Evolutionary conservation across 805 yeast genomes (phyloP).

Genomic region (Nakazawaea wickerhamii): DNA sequence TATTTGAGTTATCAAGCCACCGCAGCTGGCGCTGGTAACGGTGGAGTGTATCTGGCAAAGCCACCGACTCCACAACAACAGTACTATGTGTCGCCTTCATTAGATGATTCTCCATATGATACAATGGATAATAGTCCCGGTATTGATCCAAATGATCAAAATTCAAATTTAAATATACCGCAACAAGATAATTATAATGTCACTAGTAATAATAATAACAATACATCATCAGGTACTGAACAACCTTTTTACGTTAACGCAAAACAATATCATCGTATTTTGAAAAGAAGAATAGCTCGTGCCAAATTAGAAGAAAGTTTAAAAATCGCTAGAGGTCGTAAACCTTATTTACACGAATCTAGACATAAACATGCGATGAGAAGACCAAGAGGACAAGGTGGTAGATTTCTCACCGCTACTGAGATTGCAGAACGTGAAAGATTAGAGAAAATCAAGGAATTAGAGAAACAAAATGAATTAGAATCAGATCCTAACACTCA

Average conservation of each 20-base stretch:
- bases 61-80: conserved; percentile 5
- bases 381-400: conserved; percentile 98
- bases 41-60: background rate
- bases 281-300: conserved; percentile 89
- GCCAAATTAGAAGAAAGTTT: conserved; percentile 88
- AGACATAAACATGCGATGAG: conserved; percentile 99
- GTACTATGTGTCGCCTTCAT: conserved; percentile 10
- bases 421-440: conserved; percentile 69
- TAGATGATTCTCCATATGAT: conserved; percentile 10
- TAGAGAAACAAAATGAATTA: conserved; percentile 7
- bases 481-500: background rate
- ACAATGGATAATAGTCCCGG: conserved; percentile 9
- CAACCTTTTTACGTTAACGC: conserved; percentile 98
- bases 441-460: conserved; percentile 18
- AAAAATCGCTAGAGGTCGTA: conserved; percentile 82
- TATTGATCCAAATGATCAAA: conserved; percentile 5
- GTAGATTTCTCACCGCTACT: conserved; percentile 93
- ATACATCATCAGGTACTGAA: conserved; percentile 32
- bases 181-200: conserved; percentile 9
- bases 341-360: conserved; percentile 93
- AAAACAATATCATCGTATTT: conserved; percentile 91
- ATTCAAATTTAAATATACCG: conserved; percentile 1
- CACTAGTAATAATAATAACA: conserved; percentile 13
- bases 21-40: too few species aligned
- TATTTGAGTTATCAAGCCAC: conserved; percentile 3